phyloP scores from a whole-genome alignment of 257 asterid genomes.

The Solanum sejunctum region DNA sequence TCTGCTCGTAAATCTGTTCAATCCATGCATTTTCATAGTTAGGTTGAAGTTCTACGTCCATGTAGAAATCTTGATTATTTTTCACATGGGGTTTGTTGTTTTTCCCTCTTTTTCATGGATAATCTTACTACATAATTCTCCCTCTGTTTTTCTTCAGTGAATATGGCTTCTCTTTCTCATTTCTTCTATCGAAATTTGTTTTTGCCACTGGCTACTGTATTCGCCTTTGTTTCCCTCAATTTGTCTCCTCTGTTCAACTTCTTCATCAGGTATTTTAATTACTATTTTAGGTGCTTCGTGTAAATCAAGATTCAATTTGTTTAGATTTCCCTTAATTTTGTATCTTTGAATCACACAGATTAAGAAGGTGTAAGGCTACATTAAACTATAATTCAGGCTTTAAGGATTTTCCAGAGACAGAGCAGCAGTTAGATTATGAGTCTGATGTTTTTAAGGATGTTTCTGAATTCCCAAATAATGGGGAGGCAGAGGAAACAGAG shows the following conservation, averaged over 20 bases:
- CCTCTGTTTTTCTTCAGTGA: not conserved
- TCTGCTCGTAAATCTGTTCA: not conserved
- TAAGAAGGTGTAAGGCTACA: constrained; percentile 7
- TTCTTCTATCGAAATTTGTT: not conserved
- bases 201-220: not conserved
- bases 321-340: not conserved
- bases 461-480: constrained; percentile 5
- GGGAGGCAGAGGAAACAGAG: constrained; percentile 18
- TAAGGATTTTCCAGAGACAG: constrained; percentile 1
- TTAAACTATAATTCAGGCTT: not conserved
- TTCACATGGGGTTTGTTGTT: not conserved
- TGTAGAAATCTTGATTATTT: not conserved
- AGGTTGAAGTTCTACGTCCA: constrained; percentile 46
- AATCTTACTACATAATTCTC: not conserved
- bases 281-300: not conserved
- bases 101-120: constrained; percentile 4
- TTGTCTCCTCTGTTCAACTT: constrained; percentile 28
- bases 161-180: constrained; percentile 32
- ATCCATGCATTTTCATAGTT: constrained; percentile 20
- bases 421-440: constrained; percentile 1
- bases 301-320: not conserved
- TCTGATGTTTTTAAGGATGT: constrained; percentile 2
- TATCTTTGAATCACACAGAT: constrained; percentile 8
- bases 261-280: constrained; percentile 30
- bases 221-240: constrained; percentile 23